These are phyloP conservation scores for Polygonum aviculare DNA, from an alignment of 148 eudicot genomes.

Conservation along the genomic window DNA sequence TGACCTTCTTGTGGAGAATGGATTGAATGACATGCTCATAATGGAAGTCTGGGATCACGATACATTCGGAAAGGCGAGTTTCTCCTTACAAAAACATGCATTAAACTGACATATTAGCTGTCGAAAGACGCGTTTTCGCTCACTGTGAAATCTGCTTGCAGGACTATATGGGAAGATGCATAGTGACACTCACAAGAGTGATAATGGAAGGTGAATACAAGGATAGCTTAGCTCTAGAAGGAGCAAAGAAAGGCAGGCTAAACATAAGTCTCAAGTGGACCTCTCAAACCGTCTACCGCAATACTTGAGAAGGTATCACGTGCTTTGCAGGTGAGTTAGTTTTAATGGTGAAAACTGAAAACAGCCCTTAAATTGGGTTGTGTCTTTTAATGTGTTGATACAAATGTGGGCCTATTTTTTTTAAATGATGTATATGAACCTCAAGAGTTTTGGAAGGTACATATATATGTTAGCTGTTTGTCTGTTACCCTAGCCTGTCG, in stretches of 20 bases:
- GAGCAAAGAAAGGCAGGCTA: conserved; percentile 31
- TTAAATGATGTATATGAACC: background rate
- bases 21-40: conserved; percentile 63
- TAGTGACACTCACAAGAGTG: conserved; percentile 35
- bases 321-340: background rate
- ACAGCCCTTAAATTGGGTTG: background rate
- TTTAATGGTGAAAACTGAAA: background rate
- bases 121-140: background rate
- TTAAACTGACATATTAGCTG: background rate
- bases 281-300: conserved; percentile 18
- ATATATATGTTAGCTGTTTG: background rate
- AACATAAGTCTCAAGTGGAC: conserved; percentile 43
- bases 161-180: conserved; percentile 40
- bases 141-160: conserved; percentile 3
- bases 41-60: conserved; percentile 83
- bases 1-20: conserved; percentile 82
- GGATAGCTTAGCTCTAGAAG: conserved; percentile 30
- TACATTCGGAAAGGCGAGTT: conserved; percentile 76
- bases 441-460: background rate
- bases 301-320: background rate
- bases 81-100: background rate
- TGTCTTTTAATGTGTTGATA: background rate
- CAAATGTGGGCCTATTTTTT: background rate
- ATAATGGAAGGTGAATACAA: conserved; percentile 34
- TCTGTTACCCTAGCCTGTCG: background rate